Base-by-base conservation (phyloP, 176 grass and related monocot genomes). In the Alopecurus myosuroides region DNA sequence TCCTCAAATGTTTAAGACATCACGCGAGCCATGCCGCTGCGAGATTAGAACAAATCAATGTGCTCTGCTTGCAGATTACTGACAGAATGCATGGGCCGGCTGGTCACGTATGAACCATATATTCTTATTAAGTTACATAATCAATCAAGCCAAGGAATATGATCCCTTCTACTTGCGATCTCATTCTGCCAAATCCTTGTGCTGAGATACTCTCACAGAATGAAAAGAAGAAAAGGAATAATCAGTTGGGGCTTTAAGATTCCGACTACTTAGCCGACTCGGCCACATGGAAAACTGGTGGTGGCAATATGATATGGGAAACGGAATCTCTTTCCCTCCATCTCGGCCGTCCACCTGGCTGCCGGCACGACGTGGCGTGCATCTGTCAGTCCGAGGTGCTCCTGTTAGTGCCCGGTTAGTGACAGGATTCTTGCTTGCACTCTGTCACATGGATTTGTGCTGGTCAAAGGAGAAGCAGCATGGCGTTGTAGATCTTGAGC, bases 381-480 rank as follows among this genome's bases (percentile, higher is more conserved):
- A 90, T 84, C 85, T 12, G 10, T 25, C 23, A 17, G 19, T 60
- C 55, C 9, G 39, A 31, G 10, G 9, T 15, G 52, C 44, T 56
- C 52, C 28, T 50, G 23, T 20, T 66, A 62, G 68, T 56, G 67
- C 40, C 40, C 4, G 22, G 49, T 80, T 34, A 75, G 71, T 75
- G 71, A 75, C 70, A 74, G 70, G 41, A 29, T 40, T 22, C 25
- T 53, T 12, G 4, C 35, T 42, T 49, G 14, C 9, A 28, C 26
- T 29, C 14, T 77, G 22, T 78, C 90, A 86, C 85, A 80, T 90
- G 85, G 81, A 76, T 76, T 69, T 90, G 57, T 87, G 57, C 52
- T 87, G 68, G 85, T 84, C 81, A 82, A 87, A 68, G 48, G 68
- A 52, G 49, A 69, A 39, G 44, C 74, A 71, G 56, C 65, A 40